phyloP scores from a whole-genome alignment of 176 grass and related monocot genomes.

The Sorghum bicolor region DNA sequence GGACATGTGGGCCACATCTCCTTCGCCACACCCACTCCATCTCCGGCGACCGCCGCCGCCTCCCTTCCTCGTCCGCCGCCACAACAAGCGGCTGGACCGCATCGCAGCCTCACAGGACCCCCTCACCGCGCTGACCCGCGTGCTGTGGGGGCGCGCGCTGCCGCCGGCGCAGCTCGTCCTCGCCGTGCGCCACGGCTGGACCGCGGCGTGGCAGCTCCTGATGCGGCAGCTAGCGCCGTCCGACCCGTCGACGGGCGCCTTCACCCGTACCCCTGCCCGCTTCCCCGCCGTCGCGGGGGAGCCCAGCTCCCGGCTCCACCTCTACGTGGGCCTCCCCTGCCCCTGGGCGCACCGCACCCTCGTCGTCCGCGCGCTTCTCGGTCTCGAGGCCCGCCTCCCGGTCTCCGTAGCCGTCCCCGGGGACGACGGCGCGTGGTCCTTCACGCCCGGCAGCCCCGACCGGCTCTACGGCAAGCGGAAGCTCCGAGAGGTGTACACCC shows the following conservation, averaged over 20 bases:
- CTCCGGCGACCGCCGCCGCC: not conserved
- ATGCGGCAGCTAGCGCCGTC: constrained; percentile 90
- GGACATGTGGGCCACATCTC: constrained; percentile 40
- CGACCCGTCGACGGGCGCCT: constrained; percentile 52
- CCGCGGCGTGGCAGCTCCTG: constrained; percentile 63
- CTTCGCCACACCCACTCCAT: constrained; percentile 7
- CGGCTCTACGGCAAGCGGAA: constrained; percentile 53
- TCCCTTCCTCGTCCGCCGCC: not conserved
- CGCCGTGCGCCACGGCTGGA: constrained; percentile 52
- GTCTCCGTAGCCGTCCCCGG: constrained; percentile 69
- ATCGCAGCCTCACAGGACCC: constrained; percentile 35
- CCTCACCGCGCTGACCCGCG: constrained; percentile 40
- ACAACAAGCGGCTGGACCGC: not conserved
- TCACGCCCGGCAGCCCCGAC: constrained; percentile 48
- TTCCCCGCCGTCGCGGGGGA: constrained; percentile 50
- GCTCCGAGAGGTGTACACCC: constrained; percentile 86
- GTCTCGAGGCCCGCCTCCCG: constrained; percentile 46
- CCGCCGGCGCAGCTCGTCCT: constrained; percentile 54
- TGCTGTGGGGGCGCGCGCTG: constrained; percentile 56
- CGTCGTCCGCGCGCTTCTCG: constrained; percentile 55
- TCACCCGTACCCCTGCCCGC: constrained; percentile 48
- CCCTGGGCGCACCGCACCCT: constrained; percentile 90
- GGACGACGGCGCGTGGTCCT: constrained; percentile 73
- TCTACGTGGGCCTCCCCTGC: constrained; percentile 86
- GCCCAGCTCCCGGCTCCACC: constrained; percentile 47